phyloP scores from a whole-genome alignment of 257 asterid species.

The Perilla frutescens region DNA sequence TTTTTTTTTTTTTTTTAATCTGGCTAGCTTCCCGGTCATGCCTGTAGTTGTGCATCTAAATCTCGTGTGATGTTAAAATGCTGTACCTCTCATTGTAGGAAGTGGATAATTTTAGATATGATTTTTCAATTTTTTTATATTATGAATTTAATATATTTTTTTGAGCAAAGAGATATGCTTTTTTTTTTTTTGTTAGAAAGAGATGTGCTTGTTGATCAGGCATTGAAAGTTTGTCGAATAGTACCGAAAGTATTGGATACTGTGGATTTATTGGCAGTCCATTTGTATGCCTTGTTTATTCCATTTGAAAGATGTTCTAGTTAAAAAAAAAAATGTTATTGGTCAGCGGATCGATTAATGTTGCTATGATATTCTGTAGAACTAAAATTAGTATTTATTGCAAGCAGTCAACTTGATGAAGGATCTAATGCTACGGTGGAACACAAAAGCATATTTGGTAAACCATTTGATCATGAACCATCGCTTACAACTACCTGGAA shows the following conservation, averaged over 20 bases:
- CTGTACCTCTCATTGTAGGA: neutral
- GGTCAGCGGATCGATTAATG: constrained; percentile 6
- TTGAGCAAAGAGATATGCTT: constrained; percentile 1
- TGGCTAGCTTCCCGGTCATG: constrained; percentile 3
- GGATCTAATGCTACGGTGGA: constrained; percentile 34
- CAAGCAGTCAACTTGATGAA: constrained; percentile 44
- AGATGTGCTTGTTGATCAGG: constrained; percentile 25
- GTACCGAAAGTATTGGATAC: neutral
- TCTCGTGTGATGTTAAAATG: neutral
- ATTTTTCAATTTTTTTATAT: neutral
- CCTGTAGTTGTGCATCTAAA: neutral
- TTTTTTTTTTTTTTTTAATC: neutral
- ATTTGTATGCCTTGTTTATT: neutral
- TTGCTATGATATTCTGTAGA: neutral
- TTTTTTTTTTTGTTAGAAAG: no score
- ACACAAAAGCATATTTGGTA: constrained; percentile 26
- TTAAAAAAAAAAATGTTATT: neutral
- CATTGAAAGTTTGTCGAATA: neutral
- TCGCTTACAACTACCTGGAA: constrained; percentile 28
- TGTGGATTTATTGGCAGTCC: neutral
- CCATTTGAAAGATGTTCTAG: neutral
- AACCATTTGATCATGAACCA: constrained; percentile 23
- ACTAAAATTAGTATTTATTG: constrained; percentile 21
- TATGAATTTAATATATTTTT: neutral
- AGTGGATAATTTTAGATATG: neutral